These are phyloP conservation scores for Lentinula sp. DNA, from an alignment of 768 basidiomycete species.

Conservation along the genomic window DNA sequence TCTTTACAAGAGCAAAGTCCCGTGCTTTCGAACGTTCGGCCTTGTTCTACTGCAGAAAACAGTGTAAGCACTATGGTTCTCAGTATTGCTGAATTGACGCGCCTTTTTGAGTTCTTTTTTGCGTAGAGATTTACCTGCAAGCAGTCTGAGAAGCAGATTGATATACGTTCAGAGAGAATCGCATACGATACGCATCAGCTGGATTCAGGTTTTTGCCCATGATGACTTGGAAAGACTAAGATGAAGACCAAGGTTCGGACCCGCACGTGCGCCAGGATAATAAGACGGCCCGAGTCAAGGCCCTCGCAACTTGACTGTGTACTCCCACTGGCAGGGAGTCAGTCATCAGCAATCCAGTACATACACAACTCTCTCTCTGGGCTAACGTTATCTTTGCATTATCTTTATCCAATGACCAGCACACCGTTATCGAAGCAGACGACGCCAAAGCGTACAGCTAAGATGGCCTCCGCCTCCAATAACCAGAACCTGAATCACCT, in stretches of 20 bases:
- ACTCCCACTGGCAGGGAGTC: slow-evolving; percentile 46
- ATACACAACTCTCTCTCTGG: slow-evolving; percentile 8
- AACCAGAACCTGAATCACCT: slow-evolving; percentile 74
- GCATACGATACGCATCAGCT: slow-evolving; percentile 87
- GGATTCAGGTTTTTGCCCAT: slow-evolving; percentile 88
- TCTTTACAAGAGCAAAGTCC: slow-evolving; percentile 91
- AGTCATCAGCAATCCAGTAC: slow-evolving; percentile 13
- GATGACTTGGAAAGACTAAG: slow-evolving; percentile 27
- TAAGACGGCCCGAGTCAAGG: slow-evolving; percentile 7
- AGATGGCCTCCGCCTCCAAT: slow-evolving; percentile 51
- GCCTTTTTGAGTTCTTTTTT: slow-evolving; percentile 97
- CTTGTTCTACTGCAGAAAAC: slow-evolving; percentile 77
- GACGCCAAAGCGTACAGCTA: slow-evolving; percentile 53
- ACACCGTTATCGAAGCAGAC: slow-evolving; percentile 25
- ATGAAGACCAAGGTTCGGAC: slow-evolving; percentile 6
- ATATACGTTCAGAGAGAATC: not conserved
- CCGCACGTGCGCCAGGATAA: slow-evolving; percentile 22
- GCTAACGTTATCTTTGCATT: not conserved
- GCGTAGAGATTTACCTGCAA: slow-evolving; percentile 79
- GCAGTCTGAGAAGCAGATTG: not conserved
- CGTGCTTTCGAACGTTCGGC: slow-evolving; percentile 70
- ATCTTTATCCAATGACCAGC: slow-evolving; percentile 28
- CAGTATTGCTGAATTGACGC: slow-evolving; percentile 20
- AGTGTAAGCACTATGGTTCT: not conserved
- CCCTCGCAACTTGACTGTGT: slow-evolving; percentile 22